Evolutionary conservation across 768 basidiomycete genomes (phyloP).

Genomic region (Epithele typhae): DNA sequence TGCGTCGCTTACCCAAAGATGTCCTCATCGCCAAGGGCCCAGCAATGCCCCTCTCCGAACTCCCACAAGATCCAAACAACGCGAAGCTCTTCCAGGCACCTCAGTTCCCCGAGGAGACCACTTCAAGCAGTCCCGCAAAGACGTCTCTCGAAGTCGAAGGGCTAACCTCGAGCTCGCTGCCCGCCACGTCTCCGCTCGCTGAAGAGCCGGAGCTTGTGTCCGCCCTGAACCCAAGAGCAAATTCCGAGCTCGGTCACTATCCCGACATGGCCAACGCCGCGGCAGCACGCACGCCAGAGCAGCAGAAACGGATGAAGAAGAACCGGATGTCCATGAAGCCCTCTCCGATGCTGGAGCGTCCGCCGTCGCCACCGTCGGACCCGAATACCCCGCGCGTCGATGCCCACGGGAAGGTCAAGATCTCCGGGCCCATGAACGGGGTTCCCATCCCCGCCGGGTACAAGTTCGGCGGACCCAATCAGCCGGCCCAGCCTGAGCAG

Average conservation of each 20-base stretch:
- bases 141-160: conserved; percentile 50
- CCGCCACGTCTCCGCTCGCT: conserved; percentile 43
- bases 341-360: conserved; percentile 40
- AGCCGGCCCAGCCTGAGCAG: conserved; percentile 36
- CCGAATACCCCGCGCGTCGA: conserved; percentile 48
- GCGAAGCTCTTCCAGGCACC: conserved; percentile 46
- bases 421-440: conserved; percentile 84
- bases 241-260: conserved; percentile 82
- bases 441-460: conserved; percentile 82
- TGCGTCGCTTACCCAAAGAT: conserved; percentile 50
- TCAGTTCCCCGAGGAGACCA: conserved; percentile 7
- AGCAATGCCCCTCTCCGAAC: conserved; percentile 53
- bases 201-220: conserved; percentile 27
- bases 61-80: conserved; percentile 50
- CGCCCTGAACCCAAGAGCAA: conserved; percentile 51
- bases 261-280: conserved; percentile 50
- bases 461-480: conserved; percentile 80
- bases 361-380: conserved; percentile 46
- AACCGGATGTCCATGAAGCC: conserved; percentile 56
- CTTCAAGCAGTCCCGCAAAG: conserved; percentile 27
- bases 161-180: conserved; percentile 60
- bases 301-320: conserved; percentile 48
- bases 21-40: conserved; percentile 48
- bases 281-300: conserved; percentile 47
- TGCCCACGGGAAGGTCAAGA: conserved; percentile 66